Base-by-base conservation (phyloP, 805 yeast species). In the Wickerhamiella sorbophila region DNA sequence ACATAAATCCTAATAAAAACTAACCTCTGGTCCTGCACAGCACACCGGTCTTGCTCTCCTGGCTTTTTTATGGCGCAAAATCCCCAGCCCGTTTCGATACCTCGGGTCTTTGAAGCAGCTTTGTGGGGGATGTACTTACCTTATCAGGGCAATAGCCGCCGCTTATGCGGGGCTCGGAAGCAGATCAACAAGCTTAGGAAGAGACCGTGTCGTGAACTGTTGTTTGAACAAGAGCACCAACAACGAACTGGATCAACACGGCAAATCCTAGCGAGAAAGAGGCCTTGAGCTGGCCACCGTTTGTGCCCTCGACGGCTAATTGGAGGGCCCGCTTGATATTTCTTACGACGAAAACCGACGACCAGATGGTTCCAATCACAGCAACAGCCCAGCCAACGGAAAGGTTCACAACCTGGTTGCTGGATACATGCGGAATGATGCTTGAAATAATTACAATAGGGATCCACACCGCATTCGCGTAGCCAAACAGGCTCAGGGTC, bases 391-490 rank as follows among this genome's bases (percentile, higher is more conserved):
- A 79, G 56, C 80, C 77, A 24, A 80, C 62, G 3, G 70, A 52
- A 34, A 53, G 54, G 17, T 74, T 56, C 4, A 54, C 49, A 2
- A 53, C 70, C 40, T 72, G 56, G 3, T 69, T 50, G 2, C 63
- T 55, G 36, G 70, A 64, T 45, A 69, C 63, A 5, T 70, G 62
- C 21, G 77, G 59, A 3, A 76, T 77, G 41, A 81, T 70, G 12
- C 80, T 66, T 44, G 74, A 70, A 24, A 77, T 54, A 1, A 78
- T 55, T 0, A 87, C 78, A 18, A 84, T 77, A 1, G 94, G 93
- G n/a, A 81, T 63, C 95, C 96, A 87, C 44, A 77, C 70, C 4
- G 79, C 62, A 53, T 80, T 81, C 16, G 94, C 72, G 61, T 88
- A 87, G 2, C 96, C 94, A 60, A 81, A 87, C 27, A 85, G 69